Evolutionary conservation across 805 yeast genomes (phyloP).

Genomic region (Pichia paraexigua): DNA sequence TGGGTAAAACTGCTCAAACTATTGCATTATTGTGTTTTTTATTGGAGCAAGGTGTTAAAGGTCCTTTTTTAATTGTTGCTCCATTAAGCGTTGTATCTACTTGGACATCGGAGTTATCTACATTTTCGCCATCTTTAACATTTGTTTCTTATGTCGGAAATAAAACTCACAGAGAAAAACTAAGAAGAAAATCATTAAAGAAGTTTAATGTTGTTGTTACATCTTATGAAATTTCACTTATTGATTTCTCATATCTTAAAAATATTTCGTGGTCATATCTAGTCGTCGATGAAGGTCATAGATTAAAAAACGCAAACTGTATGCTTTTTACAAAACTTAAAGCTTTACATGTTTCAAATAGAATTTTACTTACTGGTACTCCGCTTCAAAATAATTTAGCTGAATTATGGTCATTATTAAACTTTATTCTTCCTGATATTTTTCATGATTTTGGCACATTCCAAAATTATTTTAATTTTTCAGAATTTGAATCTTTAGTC

Average conservation of each 20-base stretch:
- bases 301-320: conserved; percentile 80
- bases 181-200: conserved; percentile 27
- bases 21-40: conserved; percentile 71
- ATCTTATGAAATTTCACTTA: conserved; percentile 72
- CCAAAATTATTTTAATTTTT: conserved; percentile 91
- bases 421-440: conserved; percentile 87
- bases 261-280: conserved; percentile 66
- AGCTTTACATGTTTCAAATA: conserved; percentile 55
- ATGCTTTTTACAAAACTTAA: conserved; percentile 65
- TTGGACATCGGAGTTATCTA: conserved; percentile 68
- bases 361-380: conserved; percentile 88
- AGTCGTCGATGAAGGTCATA: conserved; percentile 93
- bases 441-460: conserved; percentile 84
- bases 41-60: conserved; percentile 67
- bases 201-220: conserved; percentile 56
- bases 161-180: conserved; percentile 44
- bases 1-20: conserved; percentile 89
- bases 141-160: conserved; percentile 59
- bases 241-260: conserved; percentile 53
- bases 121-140: conserved; percentile 65
- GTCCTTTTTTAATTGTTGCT: conserved; percentile 72
- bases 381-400: conserved; percentile 87
- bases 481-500: conserved; percentile 40
- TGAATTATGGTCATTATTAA: conserved; percentile 87
- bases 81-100: conserved; percentile 82